These are phyloP conservation scores for Excoecaria cochinchinensis DNA, from an alignment of 345 rosid genomes.

Conservation along the genomic window DNA sequence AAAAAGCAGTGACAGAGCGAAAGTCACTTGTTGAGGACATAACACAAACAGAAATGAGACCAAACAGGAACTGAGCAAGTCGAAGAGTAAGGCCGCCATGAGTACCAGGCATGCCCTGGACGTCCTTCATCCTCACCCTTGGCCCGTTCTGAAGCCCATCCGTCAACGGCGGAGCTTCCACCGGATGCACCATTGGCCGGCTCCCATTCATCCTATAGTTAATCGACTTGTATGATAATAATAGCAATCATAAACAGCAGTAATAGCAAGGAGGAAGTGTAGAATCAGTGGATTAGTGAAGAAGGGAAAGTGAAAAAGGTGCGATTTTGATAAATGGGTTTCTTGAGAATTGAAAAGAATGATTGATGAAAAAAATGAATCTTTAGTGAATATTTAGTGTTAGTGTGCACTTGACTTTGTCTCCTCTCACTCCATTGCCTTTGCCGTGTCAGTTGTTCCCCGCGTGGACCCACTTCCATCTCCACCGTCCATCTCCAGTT, in stretches of 20 bases:
- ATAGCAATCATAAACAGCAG: not conserved
- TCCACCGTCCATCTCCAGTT: not conserved
- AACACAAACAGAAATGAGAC: slow-evolving; percentile 54
- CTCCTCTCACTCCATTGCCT: not conserved
- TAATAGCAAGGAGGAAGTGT: not conserved
- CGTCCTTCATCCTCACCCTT: slow-evolving; percentile 65
- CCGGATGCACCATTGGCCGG: slow-evolving; percentile 77
- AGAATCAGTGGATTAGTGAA: not conserved
- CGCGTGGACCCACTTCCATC: not conserved
- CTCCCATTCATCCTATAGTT: slow-evolving; percentile 41
- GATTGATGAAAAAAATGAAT: not conserved
- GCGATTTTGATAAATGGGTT: not conserved
- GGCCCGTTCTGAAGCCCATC: slow-evolving; percentile 43
- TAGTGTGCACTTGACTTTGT: not conserved
- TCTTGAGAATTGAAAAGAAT: not conserved
- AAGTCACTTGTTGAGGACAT: slow-evolving; percentile 74
- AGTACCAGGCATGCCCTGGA: slow-evolving; percentile 89
- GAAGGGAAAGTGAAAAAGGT: not conserved
- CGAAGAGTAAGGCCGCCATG: slow-evolving; percentile 70
- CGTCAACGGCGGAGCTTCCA: slow-evolving; percentile 59
- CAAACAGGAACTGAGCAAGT: slow-evolving; percentile 52
- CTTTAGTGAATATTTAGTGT: not conserved
- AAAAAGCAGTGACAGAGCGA: slow-evolving; percentile 65
- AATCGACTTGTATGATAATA: not conserved
- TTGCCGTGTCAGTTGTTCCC: slow-evolving; percentile 12